Percentiles rank a stretch among this genome's conserved stretches.
These are phyloP conservation scores for Phlebiopsis flavidoalba DNA, from an alignment of 768 basidiomycete species.

Conservation along the genomic window DNA sequence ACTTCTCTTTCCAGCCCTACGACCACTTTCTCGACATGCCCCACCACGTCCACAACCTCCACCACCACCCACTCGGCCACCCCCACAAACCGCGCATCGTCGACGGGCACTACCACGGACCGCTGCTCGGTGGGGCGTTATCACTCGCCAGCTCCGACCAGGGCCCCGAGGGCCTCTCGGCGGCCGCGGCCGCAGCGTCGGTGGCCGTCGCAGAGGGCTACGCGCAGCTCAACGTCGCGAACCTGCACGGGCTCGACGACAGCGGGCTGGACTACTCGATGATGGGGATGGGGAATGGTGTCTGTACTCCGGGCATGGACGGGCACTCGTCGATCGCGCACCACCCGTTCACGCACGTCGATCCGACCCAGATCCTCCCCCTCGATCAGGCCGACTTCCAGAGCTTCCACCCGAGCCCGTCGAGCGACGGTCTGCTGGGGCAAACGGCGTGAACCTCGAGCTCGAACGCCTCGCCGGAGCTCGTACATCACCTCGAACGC, in stretches of 20 bases:
- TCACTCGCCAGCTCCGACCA: slow-evolving; percentile 14
- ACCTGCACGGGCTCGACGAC: slow-evolving; percentile 50
- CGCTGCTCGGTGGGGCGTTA: slow-evolving; percentile 20
- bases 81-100: slow-evolving; percentile 13
- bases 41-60: slow-evolving; percentile 8
- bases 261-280: slow-evolving; percentile 55
- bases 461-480: slow-evolving; percentile 70
- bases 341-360: slow-evolving; percentile 72
- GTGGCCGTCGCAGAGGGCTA: slow-evolving; percentile 72
- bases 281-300: slow-evolving; percentile 41
- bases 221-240: slow-evolving; percentile 56
- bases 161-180: slow-evolving; percentile 49
- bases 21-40: slow-evolving; percentile 52
- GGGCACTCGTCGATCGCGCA: slow-evolving; percentile 29
- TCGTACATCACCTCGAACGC: slow-evolving; percentile 63
- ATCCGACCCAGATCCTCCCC: slow-evolving; percentile 85
- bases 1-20: slow-evolving; percentile 61
- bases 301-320: slow-evolving; percentile 52
- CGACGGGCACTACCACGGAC: slow-evolving; percentile 17
- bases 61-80: slow-evolving; percentile 20
- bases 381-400: slow-evolving; percentile 39
- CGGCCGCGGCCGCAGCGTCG: slow-evolving; percentile 59
- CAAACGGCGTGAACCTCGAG: slow-evolving; percentile 63
- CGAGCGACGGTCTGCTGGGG: slow-evolving; percentile 82
- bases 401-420: slow-evolving; percentile 69